These are phyloP conservation scores for Pythium aristosporum DNA, from an alignment of 352 stramenopile species.

Conservation along the genomic window DNA sequence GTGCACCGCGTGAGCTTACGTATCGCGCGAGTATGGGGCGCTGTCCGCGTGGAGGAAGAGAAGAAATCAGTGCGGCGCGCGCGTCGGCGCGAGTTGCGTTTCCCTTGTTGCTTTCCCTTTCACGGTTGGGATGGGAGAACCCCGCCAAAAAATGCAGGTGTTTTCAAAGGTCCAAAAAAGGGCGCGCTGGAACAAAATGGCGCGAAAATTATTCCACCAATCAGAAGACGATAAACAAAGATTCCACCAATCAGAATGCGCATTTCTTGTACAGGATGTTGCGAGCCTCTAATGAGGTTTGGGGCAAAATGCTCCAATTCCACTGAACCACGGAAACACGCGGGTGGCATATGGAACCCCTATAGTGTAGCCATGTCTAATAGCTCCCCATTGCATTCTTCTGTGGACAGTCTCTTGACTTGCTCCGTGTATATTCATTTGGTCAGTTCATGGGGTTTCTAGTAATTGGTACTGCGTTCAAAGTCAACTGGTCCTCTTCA, in stretches of 20 bases:
- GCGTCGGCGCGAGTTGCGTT: neutral
- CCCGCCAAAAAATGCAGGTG: neutral
- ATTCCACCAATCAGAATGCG: conserved; percentile 27
- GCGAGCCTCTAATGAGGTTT: neutral
- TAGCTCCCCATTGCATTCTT: too few species aligned
- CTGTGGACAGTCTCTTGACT: too few species aligned
- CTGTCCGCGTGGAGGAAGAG: neutral
- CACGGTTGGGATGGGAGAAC: neutral
- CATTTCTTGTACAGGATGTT: neutral
- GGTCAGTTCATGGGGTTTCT: too few species aligned
- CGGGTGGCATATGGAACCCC: too few species aligned
- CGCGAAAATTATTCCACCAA: conserved; percentile 26
- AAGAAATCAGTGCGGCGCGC: neutral
- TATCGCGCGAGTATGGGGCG: neutral
- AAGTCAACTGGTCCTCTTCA: too few species aligned
- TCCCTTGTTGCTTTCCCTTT: neutral
- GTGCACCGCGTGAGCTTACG: neutral
- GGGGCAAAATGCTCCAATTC: neutral
- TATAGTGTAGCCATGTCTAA: too few species aligned
- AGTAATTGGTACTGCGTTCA: too few species aligned
- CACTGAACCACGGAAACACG: neutral
- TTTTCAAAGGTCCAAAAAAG: conserved; percentile 28
- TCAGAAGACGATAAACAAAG: conserved; percentile 2
- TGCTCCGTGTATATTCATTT: too few species aligned
- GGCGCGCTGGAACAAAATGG: conserved; percentile 22